Evolutionary conservation across 441 rosid species (phyloP), one percentile per base, ranked within the genome.

Genomic region (Syzygium syzygioides): DNA sequence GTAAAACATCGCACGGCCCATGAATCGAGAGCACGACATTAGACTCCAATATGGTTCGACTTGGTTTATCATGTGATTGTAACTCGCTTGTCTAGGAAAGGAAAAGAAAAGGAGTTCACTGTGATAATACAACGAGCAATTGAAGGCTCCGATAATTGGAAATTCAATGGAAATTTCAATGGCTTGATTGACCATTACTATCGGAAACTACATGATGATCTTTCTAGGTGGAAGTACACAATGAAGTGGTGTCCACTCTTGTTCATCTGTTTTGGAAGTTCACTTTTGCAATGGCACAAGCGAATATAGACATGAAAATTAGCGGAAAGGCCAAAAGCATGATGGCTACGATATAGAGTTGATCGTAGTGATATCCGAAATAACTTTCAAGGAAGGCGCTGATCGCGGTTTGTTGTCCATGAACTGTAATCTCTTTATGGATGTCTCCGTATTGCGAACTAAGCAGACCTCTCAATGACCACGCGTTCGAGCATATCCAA

Each of bases 361-460:
- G 88, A 20, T 87, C 84, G 37, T 89, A 28, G 25, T 86, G 71
- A 86, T 90, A 93, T 32, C 94, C 92, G 64, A 34, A 91, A 13
- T 87, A 48, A 32, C 87, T 80, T 71, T 89, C 88, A 18, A 91
- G 89, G 90, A 91, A 91, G n/a, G 55, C 87, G 6, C 56, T 86
- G 45, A 92, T 57, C 17, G 92, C 59, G 84, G 86, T 89, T 25
- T 41, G 79, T 86, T 90, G 93, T 87, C 94, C 94, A 87, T 66
- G 56, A 32, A 86, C 93, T 26, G 89, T 83, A 8, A 91, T 89
- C 87, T 90, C 91, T 28, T 87, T 11, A 19, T 87, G 57, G 52
- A 91, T 87, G 86, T 94, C 94, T 85, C 92, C 94, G 45, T 91
- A 94, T 87, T 91, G 94, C 25, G 94, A 93, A 55, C 90, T 56